Conservation (phyloP, 202 grass and related monocot genomes). For the Carex arenaria region DNA sequence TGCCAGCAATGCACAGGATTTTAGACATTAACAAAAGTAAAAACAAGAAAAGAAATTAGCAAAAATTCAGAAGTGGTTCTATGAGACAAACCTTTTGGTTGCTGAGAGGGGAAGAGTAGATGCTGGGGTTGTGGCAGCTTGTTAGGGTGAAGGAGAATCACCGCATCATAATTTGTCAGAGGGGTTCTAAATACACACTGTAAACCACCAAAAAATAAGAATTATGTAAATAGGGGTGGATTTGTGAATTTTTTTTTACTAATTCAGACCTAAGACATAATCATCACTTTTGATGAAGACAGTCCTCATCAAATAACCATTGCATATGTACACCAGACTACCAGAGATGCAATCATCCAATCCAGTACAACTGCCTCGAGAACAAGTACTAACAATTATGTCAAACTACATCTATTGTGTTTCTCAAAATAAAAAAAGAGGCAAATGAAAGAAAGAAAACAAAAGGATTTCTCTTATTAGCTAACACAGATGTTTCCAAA, state of each 20-base stretch:
- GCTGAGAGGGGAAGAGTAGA: conserved; percentile 72
- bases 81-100: conserved; percentile 49
- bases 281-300: not conserved
- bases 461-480: not conserved
- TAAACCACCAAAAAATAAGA: conserved; percentile 12
- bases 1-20: conserved; percentile 6
- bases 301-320: not conserved
- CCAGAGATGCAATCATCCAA: not conserved
- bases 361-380: not conserved
- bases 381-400: conserved; percentile 37
- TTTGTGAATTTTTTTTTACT: not conserved
- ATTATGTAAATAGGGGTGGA: not conserved
- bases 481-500: not conserved
- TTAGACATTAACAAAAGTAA: conserved; percentile 3
- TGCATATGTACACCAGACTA: not conserved
- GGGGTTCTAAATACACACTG: conserved; percentile 60
- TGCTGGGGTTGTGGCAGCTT: conserved; percentile 59
- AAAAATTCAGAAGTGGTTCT: not conserved
- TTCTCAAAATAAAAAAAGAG: not conserved
- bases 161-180: conserved; percentile 92
- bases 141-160: conserved; percentile 71
- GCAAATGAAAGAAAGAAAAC: not conserved
- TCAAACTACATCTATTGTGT: not conserved
- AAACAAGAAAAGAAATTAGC: conserved; percentile 1
- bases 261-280: not conserved